Evolutionary conservation across 139 green algal species (phyloP), one percentile per base, ranked within the genome.

Genomic region (Volvox reticuliferus): DNA sequence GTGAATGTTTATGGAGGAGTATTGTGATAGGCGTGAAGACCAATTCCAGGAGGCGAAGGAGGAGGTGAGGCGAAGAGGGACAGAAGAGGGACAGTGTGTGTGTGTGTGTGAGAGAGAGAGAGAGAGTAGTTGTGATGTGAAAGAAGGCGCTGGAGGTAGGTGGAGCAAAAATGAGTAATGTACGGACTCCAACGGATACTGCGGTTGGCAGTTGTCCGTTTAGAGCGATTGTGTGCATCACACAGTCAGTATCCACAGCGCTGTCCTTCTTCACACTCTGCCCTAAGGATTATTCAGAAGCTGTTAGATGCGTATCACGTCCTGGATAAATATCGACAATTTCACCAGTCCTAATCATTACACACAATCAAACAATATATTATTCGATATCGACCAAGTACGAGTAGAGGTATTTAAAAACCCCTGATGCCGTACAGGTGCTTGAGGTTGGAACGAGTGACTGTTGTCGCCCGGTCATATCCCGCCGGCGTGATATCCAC

Each of bases 371-470:
- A 36, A 2, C 37, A 33, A 6, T 2, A 12, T 12, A 2, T 75
- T 32, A 5, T 75, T 75, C 6, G 67, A 75, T 12, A 28, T 75
- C 22, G 22, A 75, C 67, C 22, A 75, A 26, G 24, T 28, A 75
- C 12, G 22, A 32, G 28, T 37, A 1, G 26, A 6, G 28, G 73
- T 5, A 36, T 3, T n/a, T 37, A 79, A 19, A 36, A 44, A 79
- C 14, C 26, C 14, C 12, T 32, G n/a, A 20, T n/a, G 5, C 86
- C 93, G 93, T 78, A 99, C 93, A 99, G 89, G 91, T 97, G 93
- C 20, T 93, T 91, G 55, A 98, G 90, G 93, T 98, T 98, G 89
- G 93, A 94, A 36, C 63, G 82, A 2, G 95, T 94, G 17, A 97
- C 88, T 1, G 86, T 82, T 13, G 83, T 91, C 3, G 91, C 24